Evolutionary conservation across 2,329 filamentous ascomycete genomes (phyloP), one percentile per base, ranked within the genome.

Genomic region (Fusarium lyarnte): DNA sequence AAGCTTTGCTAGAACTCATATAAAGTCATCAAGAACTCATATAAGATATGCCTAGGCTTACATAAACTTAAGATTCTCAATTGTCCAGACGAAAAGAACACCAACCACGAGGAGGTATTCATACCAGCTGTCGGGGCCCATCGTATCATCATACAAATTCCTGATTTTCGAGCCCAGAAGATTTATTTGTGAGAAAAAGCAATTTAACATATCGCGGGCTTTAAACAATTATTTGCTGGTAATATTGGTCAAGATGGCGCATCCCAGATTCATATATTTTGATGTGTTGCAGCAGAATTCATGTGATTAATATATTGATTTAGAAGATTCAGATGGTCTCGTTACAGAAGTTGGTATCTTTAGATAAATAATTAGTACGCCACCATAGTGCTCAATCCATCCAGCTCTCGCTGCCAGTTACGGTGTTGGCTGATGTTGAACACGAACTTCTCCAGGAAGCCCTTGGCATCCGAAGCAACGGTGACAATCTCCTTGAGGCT

Each of bases 391-490:
- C 83, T 88, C 75, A 95, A 80, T 0, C 93, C 93, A 71, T 93
- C 90, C 79, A 92, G 67, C 85, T 97, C 93, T 27, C 94, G 85
- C 58, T 90, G 85, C 82, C 89, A 97, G 79, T 92, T 93, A 77
- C 90, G 88, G 78, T 96, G 93, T 82, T 90, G 87, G 27, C 90
- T 88, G 59, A 96, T 90, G 21, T 89, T 86, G 76, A 86, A 91
- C 49, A 91, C 88, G 82, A 94, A 94, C 74, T 89, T 88, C 73
- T 91, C 89, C 63, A 94, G 75, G 79, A 96, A 95, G 53, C 89
- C 88, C 75, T 85, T 89, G 0, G 90, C 90, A 17, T 88, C 90
- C 83, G 92, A 93, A 1, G 86, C 86, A 70, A 94, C 90, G 63
- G 87, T 83, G 6, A 93, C 78, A 0, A 86, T 85, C 76, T 93